Conservation (phyloP, 371 early-diverging fungal genomes). For the Lichtheimia ornata region DNA sequence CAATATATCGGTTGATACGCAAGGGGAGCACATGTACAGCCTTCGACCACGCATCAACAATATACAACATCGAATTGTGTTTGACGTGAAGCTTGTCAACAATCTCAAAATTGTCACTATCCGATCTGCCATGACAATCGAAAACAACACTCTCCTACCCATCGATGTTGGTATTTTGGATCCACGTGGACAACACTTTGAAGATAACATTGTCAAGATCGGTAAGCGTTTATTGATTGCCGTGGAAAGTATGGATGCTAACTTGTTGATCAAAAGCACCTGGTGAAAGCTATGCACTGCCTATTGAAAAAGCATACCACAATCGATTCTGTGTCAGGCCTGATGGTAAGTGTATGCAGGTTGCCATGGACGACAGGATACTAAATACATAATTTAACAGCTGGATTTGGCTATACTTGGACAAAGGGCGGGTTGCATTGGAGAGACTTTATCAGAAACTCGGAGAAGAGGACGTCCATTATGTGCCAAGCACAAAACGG, state of each 20-base stretch:
- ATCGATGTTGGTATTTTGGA: constrained; percentile 84
- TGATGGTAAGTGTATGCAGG: constrained; percentile 48
- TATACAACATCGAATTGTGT: constrained; percentile 82
- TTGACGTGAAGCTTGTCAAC: constrained; percentile 82
- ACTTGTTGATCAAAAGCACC: constrained; percentile 50
- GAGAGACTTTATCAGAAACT: constrained; percentile 56
- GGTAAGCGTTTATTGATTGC: constrained; percentile 27
- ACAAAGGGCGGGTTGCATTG: constrained; percentile 66
- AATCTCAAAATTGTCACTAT: constrained; percentile 93
- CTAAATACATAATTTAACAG: constrained; percentile 17
- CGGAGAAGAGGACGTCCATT: constrained; percentile 40
- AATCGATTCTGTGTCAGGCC: constrained; percentile 83
- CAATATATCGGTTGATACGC: constrained; percentile 84
- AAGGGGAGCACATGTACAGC: constrained; percentile 76
- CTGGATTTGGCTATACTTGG: constrained; percentile 84
- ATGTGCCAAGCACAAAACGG: constrained; percentile 46
- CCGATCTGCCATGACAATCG: constrained; percentile 80
- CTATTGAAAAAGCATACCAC: constrained; percentile 82
- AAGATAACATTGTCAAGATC: constrained; percentile 49
- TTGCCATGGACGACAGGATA: background rate
- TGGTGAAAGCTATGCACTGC: constrained; percentile 82
- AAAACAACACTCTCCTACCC: constrained; percentile 78
- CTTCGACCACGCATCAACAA: constrained; percentile 79
- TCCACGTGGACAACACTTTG: constrained; percentile 50
- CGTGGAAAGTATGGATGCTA: background rate